Evolutionary conservation across 1,284 basidiomycete genomes (phyloP).

Genomic region (Austroboletus novae-zelandiae): DNA sequence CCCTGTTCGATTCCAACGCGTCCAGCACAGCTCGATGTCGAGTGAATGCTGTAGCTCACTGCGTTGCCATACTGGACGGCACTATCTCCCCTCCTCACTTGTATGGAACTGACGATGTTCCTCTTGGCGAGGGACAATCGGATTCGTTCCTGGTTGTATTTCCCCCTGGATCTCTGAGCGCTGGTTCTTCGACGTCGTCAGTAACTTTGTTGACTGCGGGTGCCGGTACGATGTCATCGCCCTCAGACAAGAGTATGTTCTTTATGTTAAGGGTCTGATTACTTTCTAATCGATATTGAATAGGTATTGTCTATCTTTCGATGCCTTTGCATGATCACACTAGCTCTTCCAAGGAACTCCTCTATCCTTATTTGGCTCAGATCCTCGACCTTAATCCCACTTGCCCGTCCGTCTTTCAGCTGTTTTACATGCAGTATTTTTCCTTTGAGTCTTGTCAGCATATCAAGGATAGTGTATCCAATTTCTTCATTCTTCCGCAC

Average conservation of each 20-base stretch:
- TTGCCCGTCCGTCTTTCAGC: conserved; percentile 45
- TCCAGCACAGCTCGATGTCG: conserved; percentile 8
- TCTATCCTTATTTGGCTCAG: conserved; percentile 61
- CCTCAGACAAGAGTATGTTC: conserved; percentile 75
- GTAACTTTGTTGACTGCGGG: conserved; percentile 79
- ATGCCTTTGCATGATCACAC: conserved; percentile 41
- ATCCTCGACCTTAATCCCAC: conserved; percentile 32
- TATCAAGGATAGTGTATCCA: conserved; percentile 7
- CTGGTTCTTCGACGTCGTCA: conserved; percentile 47
- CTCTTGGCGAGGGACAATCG: conserved; percentile 20
- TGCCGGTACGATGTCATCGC: conserved; percentile 82
- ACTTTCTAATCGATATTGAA: conserved; percentile 1
- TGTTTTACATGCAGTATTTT: conserved; percentile 53
- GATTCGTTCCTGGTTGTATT: conserved; percentile 70
- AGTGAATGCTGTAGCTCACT: conserved; percentile 48
- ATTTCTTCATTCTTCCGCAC: conserved; percentile 40
- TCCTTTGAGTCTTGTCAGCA: background rate
- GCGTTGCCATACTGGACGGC: conserved; percentile 67
- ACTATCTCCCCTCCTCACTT: conserved; percentile 30
- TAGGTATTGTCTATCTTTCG: conserved; percentile 63
- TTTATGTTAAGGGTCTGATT: background rate
- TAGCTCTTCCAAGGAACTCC: conserved; percentile 43
- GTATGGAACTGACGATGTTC: conserved; percentile 20
- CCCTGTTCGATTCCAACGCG: background rate
- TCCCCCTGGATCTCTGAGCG: conserved; percentile 62